Evolutionary conservation across 208 protist species (phyloP), one percentile per base, ranked within the genome.

Genomic region (Trypanosoma lewisi): DNA sequence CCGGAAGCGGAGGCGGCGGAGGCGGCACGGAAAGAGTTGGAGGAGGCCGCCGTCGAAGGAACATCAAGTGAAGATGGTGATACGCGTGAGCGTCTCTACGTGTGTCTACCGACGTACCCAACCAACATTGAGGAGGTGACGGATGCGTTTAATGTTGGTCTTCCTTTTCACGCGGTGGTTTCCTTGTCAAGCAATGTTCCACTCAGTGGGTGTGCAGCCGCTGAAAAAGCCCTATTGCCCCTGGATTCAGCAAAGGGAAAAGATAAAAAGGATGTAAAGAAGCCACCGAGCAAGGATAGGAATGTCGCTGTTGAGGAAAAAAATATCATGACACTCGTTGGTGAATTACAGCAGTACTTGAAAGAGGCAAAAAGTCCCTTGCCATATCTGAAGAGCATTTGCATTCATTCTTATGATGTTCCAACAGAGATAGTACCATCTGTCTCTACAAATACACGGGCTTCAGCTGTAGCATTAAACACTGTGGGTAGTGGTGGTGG

Each of bases 1-100:
- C 52, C 45, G 1, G 69, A 72, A 0, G 85, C 61, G 8, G 80
- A 89, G 12, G 89, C 89, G 27, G 78, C 77, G 6, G 85, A 82
- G 8, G 33, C 62, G 25, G 82, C 84, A 8, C 39, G 77, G 39
- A 57, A 55, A 9, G 81, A 78, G 7, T 42, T 71, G 23, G 70
- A 75, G 25, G 75, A 66, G 8, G 78, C 72, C 1, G 73, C 75
- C 12, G 39, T 25, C 2, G 72, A 79, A 23, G 65, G 51, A 2
- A 64, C 58, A 16, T 75, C 57, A 2, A 67, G 68, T 16, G 63
- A 62, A 5, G 59, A 68, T 12, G 70, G 41, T 17, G 63, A 67
- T 14, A 67, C 49, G 33, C 62, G 69, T 5, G 53, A 65, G 37
- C 51, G 33, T 31, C 55, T 65, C 2, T 66, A 69, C 25, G 59